phyloP scores from a whole-genome alignment of 805 yeast species.

The Peterozyma toletana region DNA sequence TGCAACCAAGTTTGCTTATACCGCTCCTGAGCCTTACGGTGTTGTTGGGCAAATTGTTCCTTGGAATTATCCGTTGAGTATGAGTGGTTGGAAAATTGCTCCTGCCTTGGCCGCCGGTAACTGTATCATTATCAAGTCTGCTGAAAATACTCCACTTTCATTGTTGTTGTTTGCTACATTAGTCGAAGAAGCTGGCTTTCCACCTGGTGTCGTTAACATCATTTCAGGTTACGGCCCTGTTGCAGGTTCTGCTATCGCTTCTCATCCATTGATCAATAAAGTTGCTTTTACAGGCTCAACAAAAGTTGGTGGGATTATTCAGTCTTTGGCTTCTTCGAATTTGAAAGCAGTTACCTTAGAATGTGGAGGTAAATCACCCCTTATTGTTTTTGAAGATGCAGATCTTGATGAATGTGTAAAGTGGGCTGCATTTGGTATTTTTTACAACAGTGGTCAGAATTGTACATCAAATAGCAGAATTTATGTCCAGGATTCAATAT shows the following conservation, averaged over 20 bases:
- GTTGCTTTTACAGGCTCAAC: slow-evolving; percentile 65
- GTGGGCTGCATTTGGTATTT: slow-evolving; percentile 62
- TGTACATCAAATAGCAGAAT: slow-evolving; percentile 64
- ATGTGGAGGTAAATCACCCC: slow-evolving; percentile 70
- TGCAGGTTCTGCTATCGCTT: slow-evolving; percentile 63
- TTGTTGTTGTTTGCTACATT: slow-evolving; percentile 52
- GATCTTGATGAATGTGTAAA: slow-evolving; percentile 58
- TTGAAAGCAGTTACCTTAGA: slow-evolving; percentile 61
- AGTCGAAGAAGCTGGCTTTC: slow-evolving; percentile 63
- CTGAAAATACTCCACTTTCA: slow-evolving; percentile 72
- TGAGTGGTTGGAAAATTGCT: slow-evolving; percentile 78
- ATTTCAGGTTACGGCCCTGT: slow-evolving; percentile 61
- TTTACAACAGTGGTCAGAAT: slow-evolving; percentile 61
- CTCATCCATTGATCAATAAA: slow-evolving; percentile 50
- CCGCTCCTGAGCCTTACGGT: slow-evolving; percentile 60
- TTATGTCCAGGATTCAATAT: slow-evolving; percentile 47
- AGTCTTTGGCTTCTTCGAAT: slow-evolving; percentile 51
- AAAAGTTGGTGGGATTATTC: slow-evolving; percentile 59
- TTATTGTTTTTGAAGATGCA: slow-evolving; percentile 56
- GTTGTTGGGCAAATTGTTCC: slow-evolving; percentile 68
- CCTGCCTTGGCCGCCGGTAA: slow-evolving; percentile 83
- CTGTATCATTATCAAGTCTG: slow-evolving; percentile 62
- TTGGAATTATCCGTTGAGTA: slow-evolving; percentile 64
- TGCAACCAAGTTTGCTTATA: slow-evolving; percentile 52
- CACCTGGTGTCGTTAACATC: slow-evolving; percentile 70